A percentile compares a stretch with the other conserved stretches of the same genome.
These are phyloP conservation scores for Penicillium concentricum DNA, from an alignment of 2,329 filamentous ascomycete genomes.

Conservation along the genomic window DNA sequence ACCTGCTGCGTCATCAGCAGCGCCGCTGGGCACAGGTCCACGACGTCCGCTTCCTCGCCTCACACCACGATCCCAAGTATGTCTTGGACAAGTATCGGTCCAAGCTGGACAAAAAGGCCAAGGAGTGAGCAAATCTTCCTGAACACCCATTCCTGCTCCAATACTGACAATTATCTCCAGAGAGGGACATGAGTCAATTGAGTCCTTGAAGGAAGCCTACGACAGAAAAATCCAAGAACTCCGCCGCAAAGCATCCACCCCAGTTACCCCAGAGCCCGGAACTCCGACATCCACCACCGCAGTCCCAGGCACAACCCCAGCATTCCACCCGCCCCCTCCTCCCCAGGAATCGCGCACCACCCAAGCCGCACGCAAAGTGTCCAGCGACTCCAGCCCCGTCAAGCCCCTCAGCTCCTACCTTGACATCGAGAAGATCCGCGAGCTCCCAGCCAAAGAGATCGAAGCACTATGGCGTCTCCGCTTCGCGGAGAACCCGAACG, in stretches of 20 bases:
- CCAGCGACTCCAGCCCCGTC: conserved; percentile 53
- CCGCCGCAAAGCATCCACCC: conserved; percentile 64
- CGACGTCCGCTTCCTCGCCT: conserved; percentile 85
- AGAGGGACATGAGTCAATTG: conserved; percentile 62
- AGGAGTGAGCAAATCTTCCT: conserved; percentile 49
- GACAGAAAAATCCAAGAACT: conserved; percentile 75
- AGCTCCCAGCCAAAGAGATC: conserved; percentile 76
- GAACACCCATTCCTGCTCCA: background rate
- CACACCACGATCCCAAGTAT: conserved; percentile 63
- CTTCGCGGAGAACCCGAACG: conserved; percentile 69
- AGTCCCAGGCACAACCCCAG: conserved; percentile 37
- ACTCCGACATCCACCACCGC: conserved; percentile 22
- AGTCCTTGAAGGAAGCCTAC: conserved; percentile 73
- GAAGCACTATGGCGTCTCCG: conserved; percentile 86
- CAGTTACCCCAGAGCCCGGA: conserved; percentile 48
- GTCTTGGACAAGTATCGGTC: conserved; percentile 82
- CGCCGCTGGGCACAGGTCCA: conserved; percentile 88
- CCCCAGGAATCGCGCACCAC: conserved; percentile 33
- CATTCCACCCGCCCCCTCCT: conserved; percentile 38
- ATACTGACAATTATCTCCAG: conserved; percentile 51
- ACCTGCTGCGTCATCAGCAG: conserved; percentile 51
- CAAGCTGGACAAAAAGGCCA: conserved; percentile 81
- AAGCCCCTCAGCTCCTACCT: conserved; percentile 69
- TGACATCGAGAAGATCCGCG: conserved; percentile 73
- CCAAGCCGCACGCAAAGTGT: conserved; percentile 42